Evolutionary conservation across 208 protist genomes (phyloP).

Genomic region (Leishmania braziliensis): DNA sequence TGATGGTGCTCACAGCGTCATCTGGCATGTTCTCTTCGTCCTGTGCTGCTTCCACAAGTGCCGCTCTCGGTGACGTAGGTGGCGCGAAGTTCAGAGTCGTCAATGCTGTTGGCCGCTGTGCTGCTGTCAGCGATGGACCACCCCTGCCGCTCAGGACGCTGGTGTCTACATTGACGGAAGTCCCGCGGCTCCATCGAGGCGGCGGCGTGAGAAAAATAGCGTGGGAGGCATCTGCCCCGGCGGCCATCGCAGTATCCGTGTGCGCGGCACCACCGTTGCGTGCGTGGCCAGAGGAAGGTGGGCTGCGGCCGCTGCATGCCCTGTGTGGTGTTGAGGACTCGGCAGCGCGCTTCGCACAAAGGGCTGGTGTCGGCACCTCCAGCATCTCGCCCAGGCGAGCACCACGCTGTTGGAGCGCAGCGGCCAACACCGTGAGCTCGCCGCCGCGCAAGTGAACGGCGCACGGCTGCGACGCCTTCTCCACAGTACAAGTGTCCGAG

Average conservation of each 20-base stretch:
- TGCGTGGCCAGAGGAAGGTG: neutral
- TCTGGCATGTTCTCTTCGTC: neutral
- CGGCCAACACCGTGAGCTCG: slow-evolving; percentile 20
- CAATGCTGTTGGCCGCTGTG: too few relatives aligned
- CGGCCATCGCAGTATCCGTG: neutral
- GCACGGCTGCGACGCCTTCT: neutral
- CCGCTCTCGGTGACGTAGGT: neutral
- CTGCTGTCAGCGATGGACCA: neutral
- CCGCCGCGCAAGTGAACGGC: slow-evolving; percentile 8
- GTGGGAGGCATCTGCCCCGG: neutral
- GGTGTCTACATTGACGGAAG: neutral
- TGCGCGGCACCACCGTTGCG: neutral
- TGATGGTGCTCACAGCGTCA: neutral
- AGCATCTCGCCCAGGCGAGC: slow-evolving; percentile 7
- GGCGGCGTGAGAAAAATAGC: slow-evolving; percentile 3
- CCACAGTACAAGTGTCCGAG: neutral
- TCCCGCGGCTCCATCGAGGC: neutral
- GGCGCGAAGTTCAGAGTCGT: too few relatives aligned
- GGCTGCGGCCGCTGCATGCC: neutral
- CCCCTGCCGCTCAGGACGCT: neutral
- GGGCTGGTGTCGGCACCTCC: neutral
- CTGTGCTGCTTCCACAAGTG: neutral
- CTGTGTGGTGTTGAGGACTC: neutral
- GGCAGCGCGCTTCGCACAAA: neutral
- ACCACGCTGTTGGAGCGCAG: slow-evolving; percentile 14